Conservation (phyloP, 176 grass and related monocot genomes). For the Bolboschoenus planiculmis region DNA sequence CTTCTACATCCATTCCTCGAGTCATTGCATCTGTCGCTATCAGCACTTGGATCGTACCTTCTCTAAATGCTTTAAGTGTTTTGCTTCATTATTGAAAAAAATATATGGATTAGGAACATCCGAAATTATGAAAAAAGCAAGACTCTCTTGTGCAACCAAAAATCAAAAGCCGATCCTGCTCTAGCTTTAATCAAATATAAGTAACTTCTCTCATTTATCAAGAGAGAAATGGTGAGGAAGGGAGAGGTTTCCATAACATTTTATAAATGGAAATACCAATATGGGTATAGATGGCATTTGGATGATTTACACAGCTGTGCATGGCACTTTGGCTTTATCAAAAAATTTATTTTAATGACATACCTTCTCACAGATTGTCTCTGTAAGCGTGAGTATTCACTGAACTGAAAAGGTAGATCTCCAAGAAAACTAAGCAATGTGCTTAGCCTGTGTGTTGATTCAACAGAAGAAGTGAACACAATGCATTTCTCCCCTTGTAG, state of each 20-base stretch:
- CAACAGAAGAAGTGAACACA: slow-evolving; percentile 90
- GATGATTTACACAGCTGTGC: neutral
- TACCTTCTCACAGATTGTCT: slow-evolving; percentile 82
- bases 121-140: neutral
- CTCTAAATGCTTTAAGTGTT: slow-evolving; percentile 72
- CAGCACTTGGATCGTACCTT: slow-evolving; percentile 75
- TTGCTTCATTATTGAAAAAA: slow-evolving; percentile 42
- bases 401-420: slow-evolving; percentile 73
- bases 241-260: neutral
- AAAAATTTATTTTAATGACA: neutral
- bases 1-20: slow-evolving; percentile 93
- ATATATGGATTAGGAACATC: neutral
- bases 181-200: neutral
- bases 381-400: slow-evolving; percentile 85
- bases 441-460: slow-evolving; percentile 85
- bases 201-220: neutral
- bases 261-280: neutral
- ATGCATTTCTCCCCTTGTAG: slow-evolving; percentile 65
- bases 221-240: neutral
- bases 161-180: neutral
- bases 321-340: neutral
- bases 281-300: neutral
- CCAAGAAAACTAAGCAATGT: slow-evolving; percentile 68
- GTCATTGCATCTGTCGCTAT: slow-evolving; percentile 95
- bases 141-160: neutral